These are phyloP conservation scores for Angomonas ambiguus DNA, from an alignment of 208 protist species.

Conservation along the genomic window DNA sequence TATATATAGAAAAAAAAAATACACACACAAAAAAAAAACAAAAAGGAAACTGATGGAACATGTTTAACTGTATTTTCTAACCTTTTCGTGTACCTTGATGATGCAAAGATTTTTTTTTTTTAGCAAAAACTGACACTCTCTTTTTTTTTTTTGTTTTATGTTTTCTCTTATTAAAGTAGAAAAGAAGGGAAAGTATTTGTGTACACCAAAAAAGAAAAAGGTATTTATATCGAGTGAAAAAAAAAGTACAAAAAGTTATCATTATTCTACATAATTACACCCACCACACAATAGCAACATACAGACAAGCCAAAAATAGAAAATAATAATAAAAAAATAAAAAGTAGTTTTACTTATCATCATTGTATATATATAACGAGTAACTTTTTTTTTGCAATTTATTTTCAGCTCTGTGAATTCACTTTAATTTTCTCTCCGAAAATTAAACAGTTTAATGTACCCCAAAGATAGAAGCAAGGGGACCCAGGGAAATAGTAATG, in stretches of 20 bases:
- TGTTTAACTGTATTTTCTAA: too few relatives aligned
- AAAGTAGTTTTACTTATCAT: neutral
- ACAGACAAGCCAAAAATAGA: neutral
- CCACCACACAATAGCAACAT: neutral
- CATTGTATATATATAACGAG: conserved; percentile 7
- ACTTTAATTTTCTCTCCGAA: neutral
- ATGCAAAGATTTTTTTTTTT: neutral
- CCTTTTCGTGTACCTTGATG: too few relatives aligned
- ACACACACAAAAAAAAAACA: too few relatives aligned
- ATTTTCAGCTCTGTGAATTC: conserved; percentile 9
- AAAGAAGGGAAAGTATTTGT: neutral
- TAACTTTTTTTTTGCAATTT: conserved; percentile 10
- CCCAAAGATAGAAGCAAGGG: too few relatives aligned
- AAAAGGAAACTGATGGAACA: too few relatives aligned
- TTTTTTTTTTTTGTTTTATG: conserved; percentile 9
- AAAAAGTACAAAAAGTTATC: neutral
- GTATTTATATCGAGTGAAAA: neutral
- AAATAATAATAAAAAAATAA: conserved; percentile 5
- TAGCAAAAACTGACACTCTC: conserved; percentile 8
- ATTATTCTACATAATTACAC: neutral
- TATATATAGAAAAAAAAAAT: too few relatives aligned
- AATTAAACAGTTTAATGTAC: too few relatives aligned
- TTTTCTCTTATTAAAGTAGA: neutral
- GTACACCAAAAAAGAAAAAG: conserved; percentile 2
- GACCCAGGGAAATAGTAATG: too few relatives aligned